Evolutionary conservation across 495 filamentous ascomycete genomes (phyloP).

Genomic region (Aspergillus avenaceus): DNA sequence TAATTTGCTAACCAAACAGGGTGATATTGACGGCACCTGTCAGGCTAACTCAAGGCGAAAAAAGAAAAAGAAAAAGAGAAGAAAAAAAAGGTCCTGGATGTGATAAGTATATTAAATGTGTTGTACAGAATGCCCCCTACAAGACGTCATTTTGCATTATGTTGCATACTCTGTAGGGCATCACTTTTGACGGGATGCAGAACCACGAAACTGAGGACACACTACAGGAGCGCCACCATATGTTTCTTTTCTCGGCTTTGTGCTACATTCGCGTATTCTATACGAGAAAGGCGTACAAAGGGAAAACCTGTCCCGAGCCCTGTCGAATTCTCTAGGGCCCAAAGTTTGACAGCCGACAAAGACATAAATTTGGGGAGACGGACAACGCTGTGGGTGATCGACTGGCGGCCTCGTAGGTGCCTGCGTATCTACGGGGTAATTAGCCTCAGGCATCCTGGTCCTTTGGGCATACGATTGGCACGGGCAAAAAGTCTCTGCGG

Average conservation of each 20-base stretch:
- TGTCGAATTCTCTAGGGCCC: no score
- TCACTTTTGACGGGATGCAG: not conserved
- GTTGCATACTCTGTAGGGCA: no score
- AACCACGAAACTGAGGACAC: not conserved
- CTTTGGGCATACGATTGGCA: no score
- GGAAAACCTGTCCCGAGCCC: not conserved
- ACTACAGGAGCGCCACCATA: not conserved
- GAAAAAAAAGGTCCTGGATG: not conserved
- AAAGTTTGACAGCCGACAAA: no score
- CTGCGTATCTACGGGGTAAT: no score
- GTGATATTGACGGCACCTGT: no score
- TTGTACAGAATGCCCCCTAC: no score
- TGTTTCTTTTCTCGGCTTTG: slow-evolving; percentile 9
- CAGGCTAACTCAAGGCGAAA: no score
- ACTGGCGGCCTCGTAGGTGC: no score
- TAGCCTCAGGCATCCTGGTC: not conserved
- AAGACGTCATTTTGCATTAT: slow-evolving; percentile 1
- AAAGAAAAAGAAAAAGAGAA: no score
- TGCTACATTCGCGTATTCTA: slow-evolving; percentile 5
- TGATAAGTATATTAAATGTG: not conserved
- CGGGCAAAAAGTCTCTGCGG: no score
- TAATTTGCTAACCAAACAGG: no score
- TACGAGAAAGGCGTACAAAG: slow-evolving; percentile 3
- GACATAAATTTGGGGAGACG: not conserved
- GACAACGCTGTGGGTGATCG: not conserved